Conservation (phyloP, 2,329 filamentous ascomycete species). For the Eutypa lata region DNA sequence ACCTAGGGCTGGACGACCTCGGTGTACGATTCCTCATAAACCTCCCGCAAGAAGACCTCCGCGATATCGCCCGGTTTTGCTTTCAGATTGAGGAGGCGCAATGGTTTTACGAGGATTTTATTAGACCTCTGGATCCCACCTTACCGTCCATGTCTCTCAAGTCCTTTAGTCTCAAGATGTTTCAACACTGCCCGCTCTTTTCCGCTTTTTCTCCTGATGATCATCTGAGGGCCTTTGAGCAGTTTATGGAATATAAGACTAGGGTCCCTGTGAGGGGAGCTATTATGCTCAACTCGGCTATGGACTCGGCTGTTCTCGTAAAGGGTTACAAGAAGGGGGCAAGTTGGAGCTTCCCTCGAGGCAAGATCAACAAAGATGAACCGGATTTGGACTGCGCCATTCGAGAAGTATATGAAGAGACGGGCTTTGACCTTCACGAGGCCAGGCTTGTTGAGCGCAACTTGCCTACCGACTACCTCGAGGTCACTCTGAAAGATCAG, state of each 20-base stretch:
- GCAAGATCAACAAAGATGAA: slow-evolving; percentile 98
- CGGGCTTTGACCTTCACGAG: slow-evolving; percentile 75
- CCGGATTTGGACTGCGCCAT: slow-evolving; percentile 90
- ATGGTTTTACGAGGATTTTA: slow-evolving; percentile 99
- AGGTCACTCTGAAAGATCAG: slow-evolving; percentile 87
- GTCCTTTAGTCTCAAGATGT: slow-evolving; percentile 84
- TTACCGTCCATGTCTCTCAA: slow-evolving; percentile 83
- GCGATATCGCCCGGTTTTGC: slow-evolving; percentile 88
- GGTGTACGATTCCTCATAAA: slow-evolving; percentile 99
- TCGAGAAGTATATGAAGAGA: slow-evolving; percentile 94
- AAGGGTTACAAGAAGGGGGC: slow-evolving; percentile 98
- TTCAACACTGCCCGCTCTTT: slow-evolving; percentile 88
- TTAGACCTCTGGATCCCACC: slow-evolving; percentile 80
- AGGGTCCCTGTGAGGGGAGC: slow-evolving; percentile 90
- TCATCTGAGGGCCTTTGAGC: slow-evolving; percentile 79
- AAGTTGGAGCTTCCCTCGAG: slow-evolving; percentile 93
- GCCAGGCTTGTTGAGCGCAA: slow-evolving; percentile 74
- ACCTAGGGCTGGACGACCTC: slow-evolving; percentile 87
- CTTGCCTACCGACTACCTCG: slow-evolving; percentile 75
- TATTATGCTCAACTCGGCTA: slow-evolving; percentile 87
- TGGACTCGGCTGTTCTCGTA: slow-evolving; percentile 91
- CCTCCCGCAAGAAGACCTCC: slow-evolving; percentile 85
- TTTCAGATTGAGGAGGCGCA: slow-evolving; percentile 99
- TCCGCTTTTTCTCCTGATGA: slow-evolving; percentile 75
- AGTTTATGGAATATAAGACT: slow-evolving; percentile 93